These are phyloP conservation scores for Paramyrothecium roridum DNA, from an alignment of 2,329 filamentous ascomycete species.

Conservation along the genomic window DNA sequence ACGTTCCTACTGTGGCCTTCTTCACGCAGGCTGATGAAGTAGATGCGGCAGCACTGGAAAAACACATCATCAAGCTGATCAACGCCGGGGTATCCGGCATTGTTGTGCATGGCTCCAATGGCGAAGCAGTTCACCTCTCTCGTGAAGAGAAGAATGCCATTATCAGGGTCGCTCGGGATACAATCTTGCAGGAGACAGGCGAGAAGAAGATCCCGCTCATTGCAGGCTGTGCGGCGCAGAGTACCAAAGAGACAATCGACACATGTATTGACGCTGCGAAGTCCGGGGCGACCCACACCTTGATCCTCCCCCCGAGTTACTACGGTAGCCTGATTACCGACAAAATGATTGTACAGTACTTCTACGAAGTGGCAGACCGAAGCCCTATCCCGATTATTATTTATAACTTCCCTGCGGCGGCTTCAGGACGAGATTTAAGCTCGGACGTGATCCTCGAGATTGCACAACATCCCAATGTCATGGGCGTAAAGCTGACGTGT, in stretches of 20 bases:
- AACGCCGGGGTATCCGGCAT: conserved; percentile 71
- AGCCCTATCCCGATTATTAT: conserved; percentile 60
- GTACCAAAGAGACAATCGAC: conserved; percentile 70
- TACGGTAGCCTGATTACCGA: conserved; percentile 67
- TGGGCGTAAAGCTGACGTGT: conserved; percentile 63
- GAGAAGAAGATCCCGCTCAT: conserved; percentile 46
- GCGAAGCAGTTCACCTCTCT: conserved; percentile 77
- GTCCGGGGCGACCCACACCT: conserved; percentile 71
- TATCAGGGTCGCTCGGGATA: conserved; percentile 50
- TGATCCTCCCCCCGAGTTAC: conserved; percentile 76
- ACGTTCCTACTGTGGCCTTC: conserved; percentile 34
- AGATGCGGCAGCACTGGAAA: conserved; percentile 24
- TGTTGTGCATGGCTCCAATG: conserved; percentile 79
- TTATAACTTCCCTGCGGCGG: conserved; percentile 65
- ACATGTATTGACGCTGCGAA: conserved; percentile 67
- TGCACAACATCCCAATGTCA: conserved; percentile 53
- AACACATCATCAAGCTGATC: conserved; percentile 41
- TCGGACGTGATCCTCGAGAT: conserved; percentile 57
- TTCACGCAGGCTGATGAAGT: conserved; percentile 31
- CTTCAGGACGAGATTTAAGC: conserved; percentile 57
- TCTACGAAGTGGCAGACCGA: conserved; percentile 57
- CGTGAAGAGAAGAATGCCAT: conserved; percentile 68
- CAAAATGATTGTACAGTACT: conserved; percentile 48
- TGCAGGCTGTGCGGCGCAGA: conserved; percentile 73
- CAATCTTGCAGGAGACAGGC: conserved; percentile 19